Percentiles rank a stretch among this genome's conserved stretches.
Evolutionary conservation across 768 basidiomycete species (phyloP).

Genomic region (Boletus pseudopeckii): DNA sequence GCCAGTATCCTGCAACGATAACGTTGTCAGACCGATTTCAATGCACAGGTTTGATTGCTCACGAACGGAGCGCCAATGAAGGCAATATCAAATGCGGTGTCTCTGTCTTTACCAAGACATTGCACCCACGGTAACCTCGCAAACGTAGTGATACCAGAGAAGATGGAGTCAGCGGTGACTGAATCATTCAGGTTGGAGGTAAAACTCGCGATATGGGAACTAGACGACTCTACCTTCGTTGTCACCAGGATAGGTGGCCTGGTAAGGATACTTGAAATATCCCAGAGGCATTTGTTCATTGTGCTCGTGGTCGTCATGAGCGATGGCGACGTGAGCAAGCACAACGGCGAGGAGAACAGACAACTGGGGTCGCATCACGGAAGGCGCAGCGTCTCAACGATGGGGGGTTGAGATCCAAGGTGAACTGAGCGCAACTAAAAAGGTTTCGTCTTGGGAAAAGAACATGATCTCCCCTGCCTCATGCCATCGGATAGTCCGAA

Average conservation of each 20-base stretch:
- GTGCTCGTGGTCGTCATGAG: constrained; percentile 41
- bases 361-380: constrained; percentile 22
- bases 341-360: constrained; percentile 26
- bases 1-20: constrained; percentile 51
- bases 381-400: not conserved
- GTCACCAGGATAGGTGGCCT: constrained; percentile 52
- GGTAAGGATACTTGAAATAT: constrained; percentile 64
- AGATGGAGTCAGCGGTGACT: constrained; percentile 77
- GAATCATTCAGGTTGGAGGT: not conserved
- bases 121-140: constrained; percentile 83
- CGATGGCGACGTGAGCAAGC: constrained; percentile 28
- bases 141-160: constrained; percentile 82
- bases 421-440: constrained; percentile 12
- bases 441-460: constrained; percentile 28
- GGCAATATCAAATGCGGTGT: constrained; percentile 70
- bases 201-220: not conserved
- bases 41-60: constrained; percentile 21
- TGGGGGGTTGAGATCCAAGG: constrained; percentile 1
- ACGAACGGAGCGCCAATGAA: constrained; percentile 80
- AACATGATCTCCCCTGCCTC: constrained; percentile 12
- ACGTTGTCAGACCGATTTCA: not conserved
- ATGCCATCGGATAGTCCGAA: constrained; percentile 16
- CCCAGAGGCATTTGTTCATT: constrained; percentile 60
- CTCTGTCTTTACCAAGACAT: constrained; percentile 63
- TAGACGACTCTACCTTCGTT: constrained; percentile 46